Evolutionary conservation across 1,139 yeast genomes (phyloP).

Genomic region (Suhomyces guaymorum): DNA sequence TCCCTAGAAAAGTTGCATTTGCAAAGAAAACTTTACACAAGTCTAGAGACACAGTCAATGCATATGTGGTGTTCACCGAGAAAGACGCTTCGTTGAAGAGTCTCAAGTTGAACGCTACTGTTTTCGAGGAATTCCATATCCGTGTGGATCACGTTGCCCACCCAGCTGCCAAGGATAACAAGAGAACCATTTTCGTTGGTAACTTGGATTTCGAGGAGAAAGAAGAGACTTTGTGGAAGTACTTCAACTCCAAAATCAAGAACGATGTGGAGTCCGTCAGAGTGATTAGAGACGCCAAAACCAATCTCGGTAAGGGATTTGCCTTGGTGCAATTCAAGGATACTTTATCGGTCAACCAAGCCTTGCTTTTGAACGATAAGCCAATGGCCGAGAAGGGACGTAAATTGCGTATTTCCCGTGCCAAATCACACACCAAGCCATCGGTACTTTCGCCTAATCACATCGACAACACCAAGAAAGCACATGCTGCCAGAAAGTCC

Average conservation of each 20-base stretch:
- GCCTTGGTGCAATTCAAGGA: conserved; percentile 93
- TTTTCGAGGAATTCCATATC: conserved; percentile 72
- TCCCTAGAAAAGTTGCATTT: conserved; percentile 92
- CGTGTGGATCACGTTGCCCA: conserved; percentile 92
- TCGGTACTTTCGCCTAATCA: conserved; percentile 49
- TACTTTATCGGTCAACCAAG: conserved; percentile 77
- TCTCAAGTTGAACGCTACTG: conserved; percentile 61
- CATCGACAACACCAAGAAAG: conserved; percentile 36
- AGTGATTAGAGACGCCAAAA: conserved; percentile 85
- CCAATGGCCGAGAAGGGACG: conserved; percentile 54
- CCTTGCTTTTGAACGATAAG: conserved; percentile 74
- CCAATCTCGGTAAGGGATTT: conserved; percentile 96
- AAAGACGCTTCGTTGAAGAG: conserved; percentile 55
- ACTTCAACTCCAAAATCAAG: conserved; percentile 64
- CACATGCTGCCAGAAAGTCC: conserved; percentile 24
- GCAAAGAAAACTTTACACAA: conserved; percentile 78
- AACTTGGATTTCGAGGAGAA: conserved; percentile 89
- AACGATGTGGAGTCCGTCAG: conserved; percentile 82
- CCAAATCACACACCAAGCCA: conserved; percentile 58
- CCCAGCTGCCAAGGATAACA: conserved; percentile 83
- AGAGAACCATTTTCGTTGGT: conserved; percentile 87
- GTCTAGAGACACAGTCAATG: conserved; percentile 78
- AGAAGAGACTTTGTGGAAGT: conserved; percentile 87
- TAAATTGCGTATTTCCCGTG: conserved; percentile 76
- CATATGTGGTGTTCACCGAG: conserved; percentile 75